Base-by-base conservation (phyloP, 2,329 filamentous ascomycete genomes). In the Colletotrichum sp. region DNA sequence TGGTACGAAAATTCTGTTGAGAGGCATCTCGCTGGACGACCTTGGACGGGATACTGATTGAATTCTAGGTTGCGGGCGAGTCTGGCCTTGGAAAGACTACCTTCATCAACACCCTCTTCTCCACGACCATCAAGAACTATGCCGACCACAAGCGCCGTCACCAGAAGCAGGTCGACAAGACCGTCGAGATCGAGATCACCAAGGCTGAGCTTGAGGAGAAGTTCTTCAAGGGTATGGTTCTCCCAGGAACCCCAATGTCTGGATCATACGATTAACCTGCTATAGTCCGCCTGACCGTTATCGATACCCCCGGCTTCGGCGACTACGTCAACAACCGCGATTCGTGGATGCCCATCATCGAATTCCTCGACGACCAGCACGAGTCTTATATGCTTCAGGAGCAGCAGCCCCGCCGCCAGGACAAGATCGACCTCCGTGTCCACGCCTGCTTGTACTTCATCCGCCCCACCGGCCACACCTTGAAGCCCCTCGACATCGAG, bases 301-400 rank as follows among this genome's bases (percentile, higher is more conserved):
- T 99, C 85, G 97, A 99, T 87, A 99, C 97, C 79, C 97, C 97
- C 82, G 97, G 97, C 81, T 99, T 99, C 84, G 97, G 97, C 87
- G 97, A 99, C 92, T 99, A 99, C 85, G 97, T 99, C 86, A 99
- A 99, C 94, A 99, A 99, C 92, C 95, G 96, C 84, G 97, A 99
- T 88, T 99, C 97, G 78, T 99, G 97, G 97, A 98, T 98, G 92
- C 97, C 97, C 85, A 99, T 99, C 85, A 99, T 99, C 87, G 97
- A 99, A 88, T 99, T 99, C 90, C 92, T 99, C 83, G 97, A 99
- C 88, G 97, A 99, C 89, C 97, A 99, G 92, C 98, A 99, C 87
- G 97, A 99, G 91, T 99, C 97, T 49, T 99, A 99, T 89, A 99
- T 99, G 97, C 92, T 99, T 85, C 97, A 99, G 91, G 97, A 99